Evolutionary conservation across 78 protist species (phyloP).

Genomic region (Dictyostelium brefeldianum): DNA sequence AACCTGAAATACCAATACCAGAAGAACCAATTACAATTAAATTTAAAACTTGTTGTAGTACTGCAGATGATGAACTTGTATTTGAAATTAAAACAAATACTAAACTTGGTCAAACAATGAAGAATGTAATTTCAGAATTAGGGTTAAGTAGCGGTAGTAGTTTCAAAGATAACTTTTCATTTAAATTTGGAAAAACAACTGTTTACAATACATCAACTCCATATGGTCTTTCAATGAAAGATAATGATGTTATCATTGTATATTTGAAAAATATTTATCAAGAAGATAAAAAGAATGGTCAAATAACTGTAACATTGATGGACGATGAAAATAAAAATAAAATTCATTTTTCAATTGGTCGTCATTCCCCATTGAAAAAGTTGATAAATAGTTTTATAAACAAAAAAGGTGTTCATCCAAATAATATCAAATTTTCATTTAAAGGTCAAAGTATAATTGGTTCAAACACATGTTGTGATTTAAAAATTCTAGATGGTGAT

Average conservation of each 20-base stretch:
- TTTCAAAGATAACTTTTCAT: not conserved
- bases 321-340: not conserved
- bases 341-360: not conserved
- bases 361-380: not conserved
- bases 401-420: not conserved
- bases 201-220: constrained; percentile 9
- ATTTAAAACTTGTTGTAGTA: not conserved
- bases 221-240: not conserved
- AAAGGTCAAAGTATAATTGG: not conserved
- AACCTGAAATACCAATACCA: not conserved
- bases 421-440: not conserved
- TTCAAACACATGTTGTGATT: constrained; percentile 12
- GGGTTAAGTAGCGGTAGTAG: not conserved
- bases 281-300: not conserved
- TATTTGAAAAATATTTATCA: not conserved
- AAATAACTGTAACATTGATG: not conserved
- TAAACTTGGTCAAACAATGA: not conserved
- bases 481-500: constrained; percentile 3
- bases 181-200: constrained; percentile 3
- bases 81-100: not conserved
- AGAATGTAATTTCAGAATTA: not conserved
- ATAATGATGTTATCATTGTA: not conserved
- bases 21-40: constrained; percentile 3
- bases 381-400: not conserved
- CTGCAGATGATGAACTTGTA: not conserved